These are phyloP conservation scores for Clarireedia sp. DNA, from an alignment of 2,329 filamentous ascomycete genomes.

Conservation along the genomic window DNA sequence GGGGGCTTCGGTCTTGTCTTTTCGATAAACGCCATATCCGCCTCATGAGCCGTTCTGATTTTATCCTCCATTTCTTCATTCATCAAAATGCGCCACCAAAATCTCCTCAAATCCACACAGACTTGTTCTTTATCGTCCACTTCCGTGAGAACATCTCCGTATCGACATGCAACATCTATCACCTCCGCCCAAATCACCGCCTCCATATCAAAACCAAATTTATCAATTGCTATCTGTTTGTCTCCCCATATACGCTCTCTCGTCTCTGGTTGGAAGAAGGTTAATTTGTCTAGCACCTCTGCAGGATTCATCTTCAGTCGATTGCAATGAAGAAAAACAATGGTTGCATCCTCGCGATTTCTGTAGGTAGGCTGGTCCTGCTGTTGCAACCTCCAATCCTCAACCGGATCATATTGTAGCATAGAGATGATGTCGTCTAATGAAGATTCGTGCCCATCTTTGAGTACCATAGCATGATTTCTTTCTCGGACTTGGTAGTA, in stretches of 20 bases:
- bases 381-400: neutral
- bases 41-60: neutral
- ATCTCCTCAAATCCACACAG: slow-evolving; percentile 4
- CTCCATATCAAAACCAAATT: slow-evolving; percentile 6
- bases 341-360: neutral
- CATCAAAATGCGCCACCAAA: slow-evolving; percentile 6
- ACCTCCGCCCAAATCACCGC: slow-evolving; percentile 7
- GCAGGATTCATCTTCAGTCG: slow-evolving; percentile 4
- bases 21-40: neutral
- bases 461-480: neutral
- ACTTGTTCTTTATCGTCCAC: neutral
- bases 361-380: neutral
- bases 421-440: neutral
- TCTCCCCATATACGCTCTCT: slow-evolving; percentile 1
- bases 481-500: slow-evolving; percentile 10
- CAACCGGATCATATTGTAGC: slow-evolving; percentile 4
- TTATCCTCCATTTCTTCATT: neutral
- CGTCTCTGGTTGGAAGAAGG: neutral
- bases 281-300: neutral
- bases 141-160: neutral
- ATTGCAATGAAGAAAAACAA: slow-evolving; percentile 3
- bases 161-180: slow-evolving; percentile 8
- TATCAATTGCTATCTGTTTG: neutral
- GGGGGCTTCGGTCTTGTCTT: neutral
- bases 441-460: neutral